Conservation (phyloP, 441 rosid species). For the Populus hybrid region DNA sequence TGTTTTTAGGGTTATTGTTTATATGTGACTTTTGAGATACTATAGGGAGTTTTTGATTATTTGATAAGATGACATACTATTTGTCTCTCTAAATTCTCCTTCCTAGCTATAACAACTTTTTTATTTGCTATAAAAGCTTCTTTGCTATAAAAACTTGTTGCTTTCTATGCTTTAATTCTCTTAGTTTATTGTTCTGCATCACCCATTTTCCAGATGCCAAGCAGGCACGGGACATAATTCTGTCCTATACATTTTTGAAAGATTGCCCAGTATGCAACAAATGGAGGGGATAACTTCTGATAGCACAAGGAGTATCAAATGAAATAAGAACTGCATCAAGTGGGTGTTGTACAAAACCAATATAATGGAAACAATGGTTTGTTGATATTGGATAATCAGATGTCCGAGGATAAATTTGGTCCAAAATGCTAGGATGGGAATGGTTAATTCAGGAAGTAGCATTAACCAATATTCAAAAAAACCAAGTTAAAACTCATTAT, state of each 20-base stretch:
- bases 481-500: neutral
- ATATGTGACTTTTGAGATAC: too few relatives aligned
- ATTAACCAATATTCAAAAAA: neutral
- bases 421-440: neutral
- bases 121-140: too few relatives aligned
- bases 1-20: too few relatives aligned
- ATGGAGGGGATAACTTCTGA: neutral
- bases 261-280: neutral
- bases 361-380: neutral
- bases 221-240: neutral
- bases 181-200: too few relatives aligned
- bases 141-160: too few relatives aligned
- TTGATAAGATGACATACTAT: too few relatives aligned
- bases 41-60: too few relatives aligned
- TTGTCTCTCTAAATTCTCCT: too few relatives aligned
- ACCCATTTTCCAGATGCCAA: neutral
- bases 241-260: neutral
- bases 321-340: neutral
- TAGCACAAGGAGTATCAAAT: neutral
- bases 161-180: too few relatives aligned
- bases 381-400: neutral
- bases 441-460: neutral
- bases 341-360: neutral
- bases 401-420: neutral
- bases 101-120: too few relatives aligned